Evolutionary conservation across 2,329 filamentous ascomycete species (phyloP).

Genomic region (Ascocoryne sarcoides): DNA sequence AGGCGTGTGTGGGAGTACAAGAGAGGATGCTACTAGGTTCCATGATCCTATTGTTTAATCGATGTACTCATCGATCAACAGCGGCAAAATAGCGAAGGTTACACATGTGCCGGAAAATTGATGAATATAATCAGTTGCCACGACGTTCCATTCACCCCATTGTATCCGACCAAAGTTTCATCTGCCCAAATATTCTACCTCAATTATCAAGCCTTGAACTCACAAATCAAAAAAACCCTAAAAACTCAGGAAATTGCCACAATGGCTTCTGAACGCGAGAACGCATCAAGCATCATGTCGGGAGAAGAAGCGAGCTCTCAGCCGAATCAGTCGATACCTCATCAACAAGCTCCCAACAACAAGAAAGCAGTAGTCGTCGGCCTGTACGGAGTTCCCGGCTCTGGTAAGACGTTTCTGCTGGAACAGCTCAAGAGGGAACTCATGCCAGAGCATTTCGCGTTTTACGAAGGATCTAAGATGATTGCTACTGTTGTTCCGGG

Average conservation of each 20-base stretch:
- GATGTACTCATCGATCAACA: no score
- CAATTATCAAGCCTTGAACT: not conserved
- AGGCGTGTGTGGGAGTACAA: not conserved
- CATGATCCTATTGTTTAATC: no score
- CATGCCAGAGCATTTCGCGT: constrained; percentile 31
- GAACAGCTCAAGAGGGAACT: constrained; percentile 32
- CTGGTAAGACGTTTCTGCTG: constrained; percentile 42
- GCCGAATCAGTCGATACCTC: no score
- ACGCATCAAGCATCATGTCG: constrained; percentile 12
- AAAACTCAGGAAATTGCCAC: no score
- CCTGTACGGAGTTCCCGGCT: constrained; percentile 45
- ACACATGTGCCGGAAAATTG: no score
- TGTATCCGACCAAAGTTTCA: no score
- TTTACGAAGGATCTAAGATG: constrained; percentile 44
- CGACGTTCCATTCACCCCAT: no score
- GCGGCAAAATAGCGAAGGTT: no score
- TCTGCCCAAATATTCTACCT: no score
- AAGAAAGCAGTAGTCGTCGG: constrained; percentile 38
- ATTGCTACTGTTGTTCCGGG: constrained; percentile 36
- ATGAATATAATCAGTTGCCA: no score
- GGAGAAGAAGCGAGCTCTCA: no score
- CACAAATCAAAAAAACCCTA: not conserved
- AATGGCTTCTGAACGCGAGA: no score
- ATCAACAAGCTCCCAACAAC: constrained; percentile 5
- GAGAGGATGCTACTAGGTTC: not conserved